phyloP scores from a whole-genome alignment of 176 grass and related monocot genomes.

The Musa acuminata region DNA sequence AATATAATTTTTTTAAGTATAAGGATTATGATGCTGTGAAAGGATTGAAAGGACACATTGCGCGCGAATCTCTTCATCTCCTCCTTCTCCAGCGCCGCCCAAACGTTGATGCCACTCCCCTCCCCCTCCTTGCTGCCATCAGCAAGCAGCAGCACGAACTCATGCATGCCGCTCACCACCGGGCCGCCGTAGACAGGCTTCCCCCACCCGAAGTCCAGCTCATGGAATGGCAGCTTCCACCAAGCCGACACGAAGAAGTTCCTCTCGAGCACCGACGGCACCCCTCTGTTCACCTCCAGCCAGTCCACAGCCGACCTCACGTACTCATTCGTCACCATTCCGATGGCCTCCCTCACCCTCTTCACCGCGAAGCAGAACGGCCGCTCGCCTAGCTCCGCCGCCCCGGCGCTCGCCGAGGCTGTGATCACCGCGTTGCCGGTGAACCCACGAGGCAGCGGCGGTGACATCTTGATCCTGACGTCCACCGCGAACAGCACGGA shows the following conservation, averaged over 20 bases:
- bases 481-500: conserved; percentile 39
- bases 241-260: conserved; percentile 43
- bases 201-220: conserved; percentile 39
- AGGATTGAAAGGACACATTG: no score
- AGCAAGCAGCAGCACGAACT: no score
- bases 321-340: conserved; percentile 35
- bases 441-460: conserved; percentile 26
- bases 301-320: conserved; percentile 41
- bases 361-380: conserved; percentile 34
- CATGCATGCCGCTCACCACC: not conserved
- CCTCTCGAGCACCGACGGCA: conserved; percentile 21
- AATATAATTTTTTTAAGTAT: no score
- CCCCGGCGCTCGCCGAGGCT: conserved; percentile 24
- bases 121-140: no score
- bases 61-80: no score
- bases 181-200: conserved; percentile 38
- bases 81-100: no score
- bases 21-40: no score
- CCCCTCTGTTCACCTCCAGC: conserved; percentile 39
- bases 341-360: conserved; percentile 34
- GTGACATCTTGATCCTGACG: conserved; percentile 32
- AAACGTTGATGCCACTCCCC: no score
- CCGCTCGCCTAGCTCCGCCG: conserved; percentile 20
- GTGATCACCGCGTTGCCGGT: conserved; percentile 38
- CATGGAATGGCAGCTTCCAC: conserved; percentile 49